Evolutionary conservation across 1,139 yeast species (phyloP).

Genomic region (Groenewaldozyma auringiensis): DNA sequence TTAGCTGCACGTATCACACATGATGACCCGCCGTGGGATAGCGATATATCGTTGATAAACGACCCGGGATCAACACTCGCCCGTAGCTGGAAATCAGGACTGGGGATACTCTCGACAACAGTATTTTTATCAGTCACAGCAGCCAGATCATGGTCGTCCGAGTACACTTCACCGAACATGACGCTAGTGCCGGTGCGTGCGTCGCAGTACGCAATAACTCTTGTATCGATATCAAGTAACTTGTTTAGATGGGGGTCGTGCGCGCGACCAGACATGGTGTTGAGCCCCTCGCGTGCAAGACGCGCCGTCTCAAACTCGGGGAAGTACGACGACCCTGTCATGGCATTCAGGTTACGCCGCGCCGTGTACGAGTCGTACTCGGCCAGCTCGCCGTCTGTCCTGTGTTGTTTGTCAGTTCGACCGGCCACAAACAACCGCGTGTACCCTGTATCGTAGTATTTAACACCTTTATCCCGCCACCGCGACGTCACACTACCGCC

Average conservation of each 20-base stretch:
- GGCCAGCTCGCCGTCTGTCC: too few species aligned
- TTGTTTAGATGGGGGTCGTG: background rate
- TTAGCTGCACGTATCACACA: background rate
- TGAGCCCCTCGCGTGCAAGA: background rate
- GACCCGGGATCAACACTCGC: background rate
- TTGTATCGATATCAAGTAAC: background rate
- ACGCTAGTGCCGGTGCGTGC: background rate
- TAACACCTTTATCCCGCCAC: background rate
- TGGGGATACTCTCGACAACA: background rate
- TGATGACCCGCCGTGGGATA: background rate
- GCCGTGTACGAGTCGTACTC: background rate
- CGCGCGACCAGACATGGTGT: background rate
- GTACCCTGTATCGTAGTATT: slow-evolving; percentile 1
- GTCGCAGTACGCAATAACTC: background rate
- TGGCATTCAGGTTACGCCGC: background rate
- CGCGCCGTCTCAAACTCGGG: background rate
- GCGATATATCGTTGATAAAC: background rate
- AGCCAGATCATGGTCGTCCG: background rate
- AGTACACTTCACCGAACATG: background rate
- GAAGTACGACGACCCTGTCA: background rate
- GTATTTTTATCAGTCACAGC: background rate
- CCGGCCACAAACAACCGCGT: background rate
- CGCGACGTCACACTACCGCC: background rate
- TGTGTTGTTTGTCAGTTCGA: background rate
- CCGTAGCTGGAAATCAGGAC: background rate